Evolutionary conservation across 768 basidiomycete genomes (phyloP).

Genomic region (Russula vinacea): DNA sequence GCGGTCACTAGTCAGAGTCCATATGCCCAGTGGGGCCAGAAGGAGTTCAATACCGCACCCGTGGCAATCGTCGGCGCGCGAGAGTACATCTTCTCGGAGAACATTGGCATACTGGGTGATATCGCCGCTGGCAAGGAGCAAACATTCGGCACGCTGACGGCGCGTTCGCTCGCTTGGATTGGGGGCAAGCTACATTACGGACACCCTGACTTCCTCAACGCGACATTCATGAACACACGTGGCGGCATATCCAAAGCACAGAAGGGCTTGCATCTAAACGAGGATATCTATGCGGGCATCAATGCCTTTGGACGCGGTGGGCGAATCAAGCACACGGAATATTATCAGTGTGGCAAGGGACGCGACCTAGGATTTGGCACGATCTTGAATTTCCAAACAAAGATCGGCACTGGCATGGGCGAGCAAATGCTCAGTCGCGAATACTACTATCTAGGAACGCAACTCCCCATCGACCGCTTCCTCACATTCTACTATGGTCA

Average conservation of each 20-base stretch:
- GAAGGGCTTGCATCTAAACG: conserved; percentile 98
- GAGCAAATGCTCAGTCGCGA: conserved; percentile 99
- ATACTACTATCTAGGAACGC: conserved; percentile 98
- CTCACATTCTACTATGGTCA: conserved; percentile 99
- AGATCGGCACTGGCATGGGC: conserved; percentile 99
- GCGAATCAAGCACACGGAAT: conserved; percentile 98
- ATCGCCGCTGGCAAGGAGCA: conserved; percentile 99
- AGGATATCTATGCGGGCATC: conserved; percentile 99
- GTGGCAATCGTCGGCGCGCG: conserved; percentile 98
- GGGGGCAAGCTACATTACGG: conserved; percentile 99
- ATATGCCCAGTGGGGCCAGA: conserved; percentile 84
- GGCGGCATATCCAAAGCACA: conserved; percentile 99
- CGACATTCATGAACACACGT: conserved; percentile 95
- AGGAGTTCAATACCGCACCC: conserved; percentile 83
- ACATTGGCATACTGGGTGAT: conserved; percentile 98
- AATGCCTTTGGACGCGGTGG: conserved; percentile 96
- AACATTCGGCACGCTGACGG: conserved; percentile 97
- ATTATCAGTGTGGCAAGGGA: conserved; percentile 98
- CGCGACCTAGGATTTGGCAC: conserved; percentile 99
- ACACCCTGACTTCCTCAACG: conserved; percentile 99
- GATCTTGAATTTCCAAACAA: conserved; percentile 99
- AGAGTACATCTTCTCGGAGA: conserved; percentile 99
- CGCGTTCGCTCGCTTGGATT: conserved; percentile 93
- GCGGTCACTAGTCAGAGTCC: conserved; percentile 81
- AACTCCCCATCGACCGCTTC: conserved; percentile 97